Evolutionary conservation across 768 basidiomycete species (phyloP).

Genomic region (Boletus vermiculosoides): DNA sequence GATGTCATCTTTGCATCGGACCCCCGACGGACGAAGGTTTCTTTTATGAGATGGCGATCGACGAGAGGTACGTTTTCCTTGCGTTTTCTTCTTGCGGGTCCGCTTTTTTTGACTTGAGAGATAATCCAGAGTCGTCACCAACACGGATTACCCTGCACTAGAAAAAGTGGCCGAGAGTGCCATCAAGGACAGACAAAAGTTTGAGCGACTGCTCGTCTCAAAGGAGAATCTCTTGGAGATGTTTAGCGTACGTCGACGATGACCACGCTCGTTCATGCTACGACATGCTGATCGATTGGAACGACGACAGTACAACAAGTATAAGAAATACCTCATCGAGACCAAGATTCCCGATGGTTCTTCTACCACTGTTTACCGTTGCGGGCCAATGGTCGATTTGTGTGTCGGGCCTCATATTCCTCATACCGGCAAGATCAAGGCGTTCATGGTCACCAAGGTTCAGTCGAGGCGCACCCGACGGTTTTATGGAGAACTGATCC

Average conservation of each 20-base stretch:
- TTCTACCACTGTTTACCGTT: constrained; percentile 96
- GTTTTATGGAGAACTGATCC: background rate
- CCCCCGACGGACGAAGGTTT: constrained; percentile 98
- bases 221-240: constrained; percentile 96
- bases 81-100: background rate
- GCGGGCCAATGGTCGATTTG: constrained; percentile 97
- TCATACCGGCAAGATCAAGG: constrained; percentile 96
- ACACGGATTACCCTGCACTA: constrained; percentile 80
- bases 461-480: background rate
- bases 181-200: constrained; percentile 96
- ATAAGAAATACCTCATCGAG: constrained; percentile 94
- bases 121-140: constrained; percentile 62
- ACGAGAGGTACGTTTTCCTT: constrained; percentile 54
- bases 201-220: constrained; percentile 88
- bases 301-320: constrained; percentile 88
- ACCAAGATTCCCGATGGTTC: constrained; percentile 95
- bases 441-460: constrained; percentile 95
- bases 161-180: constrained; percentile 87
- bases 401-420: constrained; percentile 98
- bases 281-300: background rate
- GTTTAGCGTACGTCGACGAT: constrained; percentile 73
- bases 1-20: constrained; percentile 94
- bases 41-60: constrained; percentile 98
- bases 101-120: background rate
- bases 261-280: background rate